Evolutionary conservation across 164 flowering plant species (phyloP).

Genomic region (Magnolia changhungtana): DNA sequence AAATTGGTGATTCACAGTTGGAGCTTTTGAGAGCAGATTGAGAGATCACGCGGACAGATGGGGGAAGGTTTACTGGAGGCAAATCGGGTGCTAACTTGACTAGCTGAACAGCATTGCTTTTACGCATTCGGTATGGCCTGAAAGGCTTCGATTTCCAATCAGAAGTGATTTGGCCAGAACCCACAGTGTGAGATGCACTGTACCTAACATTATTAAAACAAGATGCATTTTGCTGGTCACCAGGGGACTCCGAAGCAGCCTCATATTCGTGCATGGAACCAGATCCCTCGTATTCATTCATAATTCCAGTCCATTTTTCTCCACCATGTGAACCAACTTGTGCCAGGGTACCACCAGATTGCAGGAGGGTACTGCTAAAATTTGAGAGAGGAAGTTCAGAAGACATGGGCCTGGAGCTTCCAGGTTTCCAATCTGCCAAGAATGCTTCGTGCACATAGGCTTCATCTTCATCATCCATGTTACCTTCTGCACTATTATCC

Average conservation of each 20-base stretch:
- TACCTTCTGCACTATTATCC: conserved; percentile 45
- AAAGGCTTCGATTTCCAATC: conserved; percentile 24
- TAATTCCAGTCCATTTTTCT: conserved; percentile 15
- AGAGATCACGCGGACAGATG: conserved; percentile 81
- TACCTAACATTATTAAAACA: conserved; percentile 22
- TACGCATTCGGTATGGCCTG: conserved; percentile 57
- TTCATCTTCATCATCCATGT: conserved; percentile 53
- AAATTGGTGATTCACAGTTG: conserved; percentile 27
- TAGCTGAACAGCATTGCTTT: conserved; percentile 29
- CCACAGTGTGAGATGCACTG: conserved; percentile 17
- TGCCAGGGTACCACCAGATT: conserved; percentile 10
- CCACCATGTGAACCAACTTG: conserved; percentile 17
- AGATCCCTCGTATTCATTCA: conserved; percentile 17
- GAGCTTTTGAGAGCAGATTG: conserved; percentile 57
- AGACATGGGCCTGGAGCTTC: conserved; percentile 13
- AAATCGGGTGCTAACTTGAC: conserved; percentile 89
- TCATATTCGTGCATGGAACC: conserved; percentile 20
- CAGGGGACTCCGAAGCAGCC: conserved; percentile 19
- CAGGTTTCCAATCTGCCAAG: conserved; percentile 79
- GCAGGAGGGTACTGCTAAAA: conserved; percentile 9
- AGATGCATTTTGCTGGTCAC: conserved; percentile 19
- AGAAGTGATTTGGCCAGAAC: conserved; percentile 23
- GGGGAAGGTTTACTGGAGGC: conserved; percentile 93
- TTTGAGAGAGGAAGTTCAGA: conserved; percentile 23
- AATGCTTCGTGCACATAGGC: conserved; percentile 87